Conservation (phyloP, 306 rosid genomes). For the Dryas drummondii region DNA sequence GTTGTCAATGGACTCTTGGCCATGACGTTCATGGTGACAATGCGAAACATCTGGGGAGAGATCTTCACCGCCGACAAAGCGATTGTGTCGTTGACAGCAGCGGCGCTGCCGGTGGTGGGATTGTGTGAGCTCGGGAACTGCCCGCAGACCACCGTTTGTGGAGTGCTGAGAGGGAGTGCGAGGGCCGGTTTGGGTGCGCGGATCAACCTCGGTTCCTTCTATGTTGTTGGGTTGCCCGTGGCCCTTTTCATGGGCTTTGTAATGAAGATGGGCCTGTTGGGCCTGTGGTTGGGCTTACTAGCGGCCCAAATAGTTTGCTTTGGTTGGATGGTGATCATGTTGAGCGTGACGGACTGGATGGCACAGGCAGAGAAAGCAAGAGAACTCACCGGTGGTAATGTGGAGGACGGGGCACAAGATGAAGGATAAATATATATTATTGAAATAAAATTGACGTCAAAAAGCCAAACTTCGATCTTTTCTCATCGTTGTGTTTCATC, state of each 20-base stretch:
- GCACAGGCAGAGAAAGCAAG: conserved; percentile 30
- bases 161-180: conserved; percentile 42
- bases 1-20: conserved; percentile 26
- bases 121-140: conserved; percentile 50
- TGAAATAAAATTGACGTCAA: no score
- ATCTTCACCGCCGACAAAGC: conserved; percentile 31
- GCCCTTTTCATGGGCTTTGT: conserved; percentile 18
- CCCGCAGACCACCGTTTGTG: conserved; percentile 45
- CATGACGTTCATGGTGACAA: conserved; percentile 19
- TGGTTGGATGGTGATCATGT: conserved; percentile 17
- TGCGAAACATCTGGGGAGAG: conserved; percentile 28
- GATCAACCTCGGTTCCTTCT: conserved; percentile 30
- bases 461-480: no score
- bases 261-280: conserved; percentile 25
- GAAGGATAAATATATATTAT: no score
- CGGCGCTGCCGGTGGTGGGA: conserved; percentile 32
- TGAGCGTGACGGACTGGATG: conserved; percentile 33
- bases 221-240: conserved; percentile 34
- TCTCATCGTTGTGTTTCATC: no score
- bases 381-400: neutral
- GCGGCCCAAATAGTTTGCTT: conserved; percentile 32
- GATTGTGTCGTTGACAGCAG: conserved; percentile 16
- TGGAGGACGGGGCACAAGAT: neutral
- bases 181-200: conserved; percentile 35
- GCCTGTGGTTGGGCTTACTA: conserved; percentile 37